phyloP scores from a whole-genome alignment of 257 asterid genomes.

The Jaltomata sinuosa region DNA sequence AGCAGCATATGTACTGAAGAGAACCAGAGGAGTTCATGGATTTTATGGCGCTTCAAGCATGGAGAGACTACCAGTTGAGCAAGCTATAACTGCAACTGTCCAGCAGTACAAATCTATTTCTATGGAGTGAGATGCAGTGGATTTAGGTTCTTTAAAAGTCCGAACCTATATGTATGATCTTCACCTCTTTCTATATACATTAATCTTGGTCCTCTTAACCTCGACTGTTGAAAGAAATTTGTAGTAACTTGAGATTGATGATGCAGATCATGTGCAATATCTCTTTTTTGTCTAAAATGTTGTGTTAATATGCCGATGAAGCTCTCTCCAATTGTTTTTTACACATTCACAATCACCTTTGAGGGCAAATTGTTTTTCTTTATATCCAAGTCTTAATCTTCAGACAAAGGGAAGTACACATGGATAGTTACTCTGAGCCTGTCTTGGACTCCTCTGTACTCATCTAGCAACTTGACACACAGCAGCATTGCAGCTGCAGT shows the following conservation, averaged over 20 bases:
- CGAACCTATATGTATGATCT: background rate
- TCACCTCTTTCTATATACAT: background rate
- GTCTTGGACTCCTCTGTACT: conserved; percentile 23
- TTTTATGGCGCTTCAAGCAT: conserved; percentile 94
- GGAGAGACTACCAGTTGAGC: conserved; percentile 97
- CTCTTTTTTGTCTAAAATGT: background rate
- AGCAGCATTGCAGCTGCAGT: conserved; percentile 51
- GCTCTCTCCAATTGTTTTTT: background rate
- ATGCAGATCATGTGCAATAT: background rate
- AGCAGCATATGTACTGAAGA: conserved; percentile 78
- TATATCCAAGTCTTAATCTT: background rate
- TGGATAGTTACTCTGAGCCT: conserved; percentile 21
- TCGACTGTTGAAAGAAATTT: background rate
- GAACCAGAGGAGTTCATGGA: conserved; percentile 85
- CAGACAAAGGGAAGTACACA: background rate
- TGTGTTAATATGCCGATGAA: background rate
- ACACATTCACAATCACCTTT: background rate
- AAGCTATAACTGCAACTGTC: conserved; percentile 70
- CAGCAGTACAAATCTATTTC: conserved; percentile 75
- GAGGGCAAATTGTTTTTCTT: background rate
- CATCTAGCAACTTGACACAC: conserved; percentile 43
- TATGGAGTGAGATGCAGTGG: conserved; percentile 15
- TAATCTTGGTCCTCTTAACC: background rate
- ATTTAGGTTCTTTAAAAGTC: background rate
- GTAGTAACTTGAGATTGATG: background rate